Evolutionary conservation across 1,139 yeast genomes (phyloP), one percentile per base, ranked within the genome.

Genomic region (Yamadazyma oceani): DNA sequence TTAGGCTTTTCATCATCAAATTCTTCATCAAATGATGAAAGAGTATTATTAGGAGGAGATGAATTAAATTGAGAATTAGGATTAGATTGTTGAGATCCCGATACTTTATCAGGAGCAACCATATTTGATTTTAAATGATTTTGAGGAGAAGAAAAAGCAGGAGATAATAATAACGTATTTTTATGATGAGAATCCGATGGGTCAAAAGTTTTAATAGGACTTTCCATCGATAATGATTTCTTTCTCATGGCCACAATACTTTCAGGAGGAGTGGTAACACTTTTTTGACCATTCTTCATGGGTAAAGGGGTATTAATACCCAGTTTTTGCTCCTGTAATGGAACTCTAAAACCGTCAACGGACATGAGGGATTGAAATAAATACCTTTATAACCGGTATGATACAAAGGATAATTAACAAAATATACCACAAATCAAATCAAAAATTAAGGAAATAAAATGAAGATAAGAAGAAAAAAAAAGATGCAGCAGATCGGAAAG

Each of bases 61-160:
- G 30, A 27, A 16, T 27, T 27, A 17, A 27, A 27, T 16, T 15
- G 30, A 17, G 28, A 12, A 6, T 12, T 14, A 17, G n/a, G 30
- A 27, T 19, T 6, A 6, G 21, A 19, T 19, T 19, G 21, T 19
- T 19, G 21, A 12, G 26, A 24, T 11, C 13, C 13, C 11, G 26
- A 11, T 10, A 10, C 5, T 6, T 12, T n/a, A 24, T 16, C 16
- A 21, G 14, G 17, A 16, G 13, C 16, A 16, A 26, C 7, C 4
- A n/a, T 7, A 26, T 12, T 12, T n/a, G 14, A 14, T 19, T 40
- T 40, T 15, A 31, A 34, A 7, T 48, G 52, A 34, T 50, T 58
- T 36, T 60, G 70, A 7, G 75, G 80, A 11, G 76, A 73, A 27
- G 77, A 74, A 42, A 71, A 69, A 16, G 76, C 78, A 0, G 80